Conservation (phyloP, 2,329 filamentous ascomycete species). For the Monosporascus sp. region DNA sequence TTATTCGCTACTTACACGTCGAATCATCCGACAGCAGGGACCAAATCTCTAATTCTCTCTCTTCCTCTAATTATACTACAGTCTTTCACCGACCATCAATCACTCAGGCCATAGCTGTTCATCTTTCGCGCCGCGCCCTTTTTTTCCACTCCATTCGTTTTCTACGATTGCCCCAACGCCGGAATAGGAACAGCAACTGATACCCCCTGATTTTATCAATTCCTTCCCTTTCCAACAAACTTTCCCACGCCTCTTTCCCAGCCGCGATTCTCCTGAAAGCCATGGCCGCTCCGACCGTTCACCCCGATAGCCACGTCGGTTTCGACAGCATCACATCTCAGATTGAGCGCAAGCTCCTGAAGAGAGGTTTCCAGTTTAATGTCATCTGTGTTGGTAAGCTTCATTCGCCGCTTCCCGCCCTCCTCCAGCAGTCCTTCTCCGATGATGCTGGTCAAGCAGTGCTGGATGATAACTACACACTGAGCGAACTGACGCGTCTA, state of each 20-base stretch:
- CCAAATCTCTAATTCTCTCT: not conserved
- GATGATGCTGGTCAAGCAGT: no score
- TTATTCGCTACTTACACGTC: not conserved
- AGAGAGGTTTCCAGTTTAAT: conserved; percentile 99
- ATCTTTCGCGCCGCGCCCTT: not conserved
- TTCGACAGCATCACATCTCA: conserved; percentile 99
- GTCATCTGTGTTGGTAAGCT: conserved; percentile 96
- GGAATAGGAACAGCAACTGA: conserved; percentile 28
- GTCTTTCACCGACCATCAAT: conserved; percentile 8
- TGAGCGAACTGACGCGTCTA: conserved; percentile 25
- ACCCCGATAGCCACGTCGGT: conserved; percentile 96
- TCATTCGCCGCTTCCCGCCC: not conserved
- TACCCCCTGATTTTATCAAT: conserved; percentile 18
- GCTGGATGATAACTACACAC: not conserved
- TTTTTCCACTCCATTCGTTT: conserved; percentile 16
- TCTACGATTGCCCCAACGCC: conserved; percentile 23
- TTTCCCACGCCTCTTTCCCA: not conserved
- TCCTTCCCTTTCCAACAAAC: conserved; percentile 13
- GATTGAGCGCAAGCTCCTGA: conserved; percentile 99
- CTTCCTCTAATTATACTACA: conserved; percentile 8
- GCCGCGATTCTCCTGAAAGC: conserved; percentile 27
- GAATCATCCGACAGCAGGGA: not conserved
- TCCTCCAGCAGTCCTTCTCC: not conserved
- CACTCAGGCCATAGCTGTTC: conserved; percentile 4
- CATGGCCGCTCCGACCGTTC: conserved; percentile 68